Evolutionary conservation across 768 basidiomycete species (phyloP).

Genomic region (Lentinula raphanica): DNA sequence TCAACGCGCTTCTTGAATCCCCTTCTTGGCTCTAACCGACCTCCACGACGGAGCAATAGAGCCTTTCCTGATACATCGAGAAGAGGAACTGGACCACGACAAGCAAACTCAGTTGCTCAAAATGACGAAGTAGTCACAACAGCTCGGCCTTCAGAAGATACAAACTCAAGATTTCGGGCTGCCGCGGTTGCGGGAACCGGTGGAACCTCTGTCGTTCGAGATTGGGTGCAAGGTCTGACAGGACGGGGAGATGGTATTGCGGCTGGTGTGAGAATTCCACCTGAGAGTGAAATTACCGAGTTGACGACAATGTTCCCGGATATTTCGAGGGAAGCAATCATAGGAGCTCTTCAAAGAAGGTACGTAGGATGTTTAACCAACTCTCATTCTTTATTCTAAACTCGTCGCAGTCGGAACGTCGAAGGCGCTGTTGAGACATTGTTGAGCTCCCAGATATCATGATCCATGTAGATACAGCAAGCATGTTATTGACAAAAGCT

Average conservation of each 20-base stretch:
- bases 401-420: constrained; percentile 54
- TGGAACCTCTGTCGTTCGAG: constrained; percentile 54
- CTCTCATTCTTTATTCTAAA: constrained; percentile 5
- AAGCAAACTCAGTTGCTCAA: constrained; percentile 16
- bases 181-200: constrained; percentile 17
- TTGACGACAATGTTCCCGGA: constrained; percentile 83
- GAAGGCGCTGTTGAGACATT: constrained; percentile 82
- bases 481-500: neutral
- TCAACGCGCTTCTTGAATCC: constrained; percentile 57
- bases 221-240: constrained; percentile 78
- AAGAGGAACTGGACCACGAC: constrained; percentile 5
- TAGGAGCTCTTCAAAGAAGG: constrained; percentile 81
- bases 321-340: constrained; percentile 62
- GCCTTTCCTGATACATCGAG: constrained; percentile 58
- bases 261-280: constrained; percentile 62
- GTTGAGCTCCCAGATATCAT: constrained; percentile 43
- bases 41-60: constrained; percentile 64
- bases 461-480: neutral
- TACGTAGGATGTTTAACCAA: constrained; percentile 26
- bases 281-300: constrained; percentile 70
- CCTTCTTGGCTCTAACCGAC: constrained; percentile 56
- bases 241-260: constrained; percentile 51
- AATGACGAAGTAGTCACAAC: constrained; percentile 66
- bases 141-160: constrained; percentile 29
- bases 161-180: constrained; percentile 17